Base-by-base conservation (phyloP, 2,329 filamentous ascomycete species). In the Xylaria sp. region DNA sequence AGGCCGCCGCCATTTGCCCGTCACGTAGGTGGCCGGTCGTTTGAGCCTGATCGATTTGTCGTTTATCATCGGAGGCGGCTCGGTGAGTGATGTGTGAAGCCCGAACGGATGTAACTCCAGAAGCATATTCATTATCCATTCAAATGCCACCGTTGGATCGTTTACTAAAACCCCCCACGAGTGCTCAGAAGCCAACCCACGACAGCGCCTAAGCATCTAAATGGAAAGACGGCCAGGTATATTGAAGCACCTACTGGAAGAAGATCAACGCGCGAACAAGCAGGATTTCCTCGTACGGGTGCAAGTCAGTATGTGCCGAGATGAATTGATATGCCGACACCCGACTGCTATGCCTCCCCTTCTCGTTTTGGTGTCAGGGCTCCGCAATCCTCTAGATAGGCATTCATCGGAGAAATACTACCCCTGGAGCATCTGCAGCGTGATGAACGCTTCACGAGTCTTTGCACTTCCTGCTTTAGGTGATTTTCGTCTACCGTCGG, bases 61-160 rank as follows among this genome's bases (percentile, higher is more conserved):
- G 31, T 63, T 48, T 55, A 63, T 44, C 58, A 25, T 60, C 59
- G 63, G 67, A 59, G 54, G 54, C 67, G 58, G 63, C 67, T 69
- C 67, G 67, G 67, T 69, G 67, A 69, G 63, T 69, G 64, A 54
- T 63, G 44, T 39, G 31, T 62, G 63, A 62, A 67, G 50, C 52
- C 64, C 55, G 59, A 60, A 58, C 34, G 48, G 63, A 69, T 69
- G 59, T 63, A 69, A 66, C 63, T 58, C 12, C 34, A 55, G 20
- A 52, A 52, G 25, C 50, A 34, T 48, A 52, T 69, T 37, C 28
- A 52, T 61, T 28, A 52, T 52, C 37, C 41, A 58, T 39, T 59
- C n/a, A 52, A 13, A 34, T 44, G 25, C 34, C 28, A 58, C 44
- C n/a, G 54, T 65, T 59, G 63, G 50, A 66, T 66, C 55, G 37